These are phyloP conservation scores for Sanchytrium tribonematis DNA, from an alignment of 371 early-diverging fungal genomes.

Conservation along the genomic window DNA sequence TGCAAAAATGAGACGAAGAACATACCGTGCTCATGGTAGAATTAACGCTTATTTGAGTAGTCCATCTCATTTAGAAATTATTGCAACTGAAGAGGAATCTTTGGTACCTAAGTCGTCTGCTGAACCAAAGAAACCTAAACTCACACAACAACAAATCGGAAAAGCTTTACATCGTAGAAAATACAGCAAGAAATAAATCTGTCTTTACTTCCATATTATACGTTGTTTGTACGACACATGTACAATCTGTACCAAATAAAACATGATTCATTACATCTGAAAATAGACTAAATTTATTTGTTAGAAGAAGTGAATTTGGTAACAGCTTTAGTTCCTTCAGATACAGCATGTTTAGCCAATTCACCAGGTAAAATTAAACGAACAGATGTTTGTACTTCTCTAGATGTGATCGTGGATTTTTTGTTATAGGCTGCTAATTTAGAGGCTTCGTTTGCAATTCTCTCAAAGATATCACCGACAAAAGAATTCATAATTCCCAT, in stretches of 20 bases:
- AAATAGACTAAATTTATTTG: constrained; percentile 6
- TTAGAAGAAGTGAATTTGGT: constrained; percentile 74
- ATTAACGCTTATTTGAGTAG: constrained; percentile 21
- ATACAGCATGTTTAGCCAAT: constrained; percentile 8
- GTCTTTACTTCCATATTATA: neutral
- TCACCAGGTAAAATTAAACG: constrained; percentile 8
- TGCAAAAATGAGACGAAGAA: constrained; percentile 88
- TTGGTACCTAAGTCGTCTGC: neutral
- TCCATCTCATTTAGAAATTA: neutral
- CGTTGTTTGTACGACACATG: too few species aligned
- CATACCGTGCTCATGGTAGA: constrained; percentile 97
- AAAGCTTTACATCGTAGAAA: neutral
- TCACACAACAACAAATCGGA: neutral
- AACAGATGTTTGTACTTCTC: constrained; percentile 13
- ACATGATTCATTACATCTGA: too few species aligned
- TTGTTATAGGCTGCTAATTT: constrained; percentile 14
- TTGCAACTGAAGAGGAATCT: neutral
- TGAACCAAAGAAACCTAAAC: neutral
- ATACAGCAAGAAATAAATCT: neutral
- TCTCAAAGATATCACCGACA: constrained; percentile 1
- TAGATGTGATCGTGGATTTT: constrained; percentile 12
- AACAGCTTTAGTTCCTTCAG: constrained; percentile 53
- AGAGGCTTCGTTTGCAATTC: neutral
- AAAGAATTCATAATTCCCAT: constrained; percentile 90
- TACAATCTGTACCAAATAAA: too few species aligned